Evolutionary conservation across 2,329 filamentous ascomycete species (phyloP).

Genomic region (Parasarocladium wereldwijsianum): DNA sequence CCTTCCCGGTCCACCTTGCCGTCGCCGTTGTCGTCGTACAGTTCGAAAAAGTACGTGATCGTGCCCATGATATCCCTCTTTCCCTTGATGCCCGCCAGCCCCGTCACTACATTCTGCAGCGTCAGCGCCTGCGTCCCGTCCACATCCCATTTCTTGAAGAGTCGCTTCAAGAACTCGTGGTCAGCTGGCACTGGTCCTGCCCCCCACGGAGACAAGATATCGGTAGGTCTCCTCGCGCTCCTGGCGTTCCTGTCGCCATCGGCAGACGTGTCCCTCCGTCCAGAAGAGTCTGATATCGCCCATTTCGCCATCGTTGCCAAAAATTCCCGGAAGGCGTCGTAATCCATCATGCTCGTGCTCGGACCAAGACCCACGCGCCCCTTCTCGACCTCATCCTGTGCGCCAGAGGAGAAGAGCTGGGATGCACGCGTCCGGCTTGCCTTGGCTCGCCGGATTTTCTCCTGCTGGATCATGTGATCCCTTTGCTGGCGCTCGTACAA

Average conservation of each 20-base stretch:
- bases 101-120: slow-evolving; percentile 82
- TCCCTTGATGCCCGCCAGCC: slow-evolving; percentile 81
- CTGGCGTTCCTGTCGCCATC: slow-evolving; percentile 40
- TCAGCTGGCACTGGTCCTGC: slow-evolving; percentile 58
- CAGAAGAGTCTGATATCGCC: slow-evolving; percentile 79
- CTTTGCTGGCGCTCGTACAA: slow-evolving; percentile 86
- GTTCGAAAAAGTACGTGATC: slow-evolving; percentile 94
- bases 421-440: slow-evolving; percentile 31
- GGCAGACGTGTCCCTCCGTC: slow-evolving; percentile 28
- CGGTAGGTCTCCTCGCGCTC: slow-evolving; percentile 34
- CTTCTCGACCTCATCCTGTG: slow-evolving; percentile 50
- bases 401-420: slow-evolving; percentile 20
- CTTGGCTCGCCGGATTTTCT: slow-evolving; percentile 51
- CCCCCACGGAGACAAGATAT: slow-evolving; percentile 37
- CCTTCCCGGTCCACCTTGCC: slow-evolving; percentile 90
- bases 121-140: slow-evolving; percentile 65
- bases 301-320: slow-evolving; percentile 79
- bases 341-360: slow-evolving; percentile 91
- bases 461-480: slow-evolving; percentile 61
- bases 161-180: slow-evolving; percentile 81
- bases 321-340: slow-evolving; percentile 90
- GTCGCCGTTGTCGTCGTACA: slow-evolving; percentile 87
- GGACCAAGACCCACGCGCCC: slow-evolving; percentile 78
- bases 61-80: slow-evolving; percentile 93
- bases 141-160: slow-evolving; percentile 81